Evolutionary conservation across 768 basidiomycete species (phyloP).

Genomic region (Amanita fuliginea): DNA sequence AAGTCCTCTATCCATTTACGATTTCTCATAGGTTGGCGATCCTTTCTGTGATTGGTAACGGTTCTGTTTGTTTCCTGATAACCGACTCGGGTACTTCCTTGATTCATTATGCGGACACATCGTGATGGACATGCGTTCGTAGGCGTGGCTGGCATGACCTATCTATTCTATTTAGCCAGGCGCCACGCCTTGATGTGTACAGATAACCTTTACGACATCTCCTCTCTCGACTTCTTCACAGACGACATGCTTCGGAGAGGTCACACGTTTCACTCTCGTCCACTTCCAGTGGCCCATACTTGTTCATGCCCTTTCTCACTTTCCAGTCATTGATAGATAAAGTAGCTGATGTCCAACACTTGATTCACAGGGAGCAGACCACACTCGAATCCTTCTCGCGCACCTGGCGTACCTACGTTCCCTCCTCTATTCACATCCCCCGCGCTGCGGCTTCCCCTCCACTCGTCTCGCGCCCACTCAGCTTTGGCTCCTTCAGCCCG

Average conservation of each 20-base stretch:
- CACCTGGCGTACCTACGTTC: conserved; percentile 43
- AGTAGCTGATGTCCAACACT: conserved; percentile 3
- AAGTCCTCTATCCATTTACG: conserved; percentile 4
- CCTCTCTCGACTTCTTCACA: no score
- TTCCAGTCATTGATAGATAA: conserved; percentile 6
- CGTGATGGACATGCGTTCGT: no score
- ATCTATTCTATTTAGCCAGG: no score
- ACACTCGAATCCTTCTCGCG: conserved; percentile 42
- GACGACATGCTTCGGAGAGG: no score
- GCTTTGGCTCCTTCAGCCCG: conserved; percentile 28
- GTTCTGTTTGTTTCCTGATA: no score
- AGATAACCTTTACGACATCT: no score
- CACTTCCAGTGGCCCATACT: not conserved
- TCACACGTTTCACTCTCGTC: not conserved
- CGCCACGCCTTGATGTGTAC: no score
- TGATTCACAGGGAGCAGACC: conserved; percentile 29
- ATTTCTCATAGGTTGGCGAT: no score
- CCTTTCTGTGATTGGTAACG: no score
- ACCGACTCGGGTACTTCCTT: no score
- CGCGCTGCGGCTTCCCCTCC: conserved; percentile 36
- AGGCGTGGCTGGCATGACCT: no score
- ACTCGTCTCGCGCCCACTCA: conserved; percentile 36
- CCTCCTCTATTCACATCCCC: conserved; percentile 37
- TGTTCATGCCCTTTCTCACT: conserved; percentile 5
- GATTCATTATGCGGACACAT: no score